Base-by-base conservation (phyloP, 2,329 filamentous ascomycete genomes). In the Tolypocladium tropicale region DNA sequence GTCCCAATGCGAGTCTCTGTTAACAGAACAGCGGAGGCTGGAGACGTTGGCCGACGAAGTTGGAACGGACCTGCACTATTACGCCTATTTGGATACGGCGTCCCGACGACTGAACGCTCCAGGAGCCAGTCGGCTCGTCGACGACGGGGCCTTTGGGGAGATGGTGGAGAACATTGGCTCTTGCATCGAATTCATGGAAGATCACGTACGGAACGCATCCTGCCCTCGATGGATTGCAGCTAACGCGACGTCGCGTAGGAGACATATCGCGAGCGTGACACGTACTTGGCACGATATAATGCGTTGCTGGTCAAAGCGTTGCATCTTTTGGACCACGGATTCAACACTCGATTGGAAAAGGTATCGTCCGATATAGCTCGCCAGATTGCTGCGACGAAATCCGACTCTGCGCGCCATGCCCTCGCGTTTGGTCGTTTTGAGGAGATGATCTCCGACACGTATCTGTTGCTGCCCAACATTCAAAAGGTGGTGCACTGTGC, bases 71-170 rank as follows among this genome's bases (percentile, higher is more conserved):
- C 76, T 96, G n/a, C 86, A 92, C 67, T 96, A 95, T 72, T 99
- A 99, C 70, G 84, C 88, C 23, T 96, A 96, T 67, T 80, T 99
- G 6, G 94, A 99, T 61, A 91, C 87, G 51, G 91, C 93, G 58
- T 96, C 91, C 0, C 82, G 92, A 55, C 83, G 91, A 16, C 82
- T 99, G 57, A 97, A 97, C 75, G 92, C 92, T 0, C 92, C 94
- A 0, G 91, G 92, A 1, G 92, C 93, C 23, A 86, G 89, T 52
- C 90, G 87, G 56, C 78, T 96, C 55, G 92, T 96, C 18, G 88
- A 92, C 50, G 86, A 87, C 56, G 85, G 87, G 53, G 88, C 89
- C 49, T 96, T 97, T 66, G 85, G 88, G 2, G 89, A 96, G 54
- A 95, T 97, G 78, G 76, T 99, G 52, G 80, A 83, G 51, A 93